phyloP scores from a whole-genome alignment of 2,329 filamentous ascomycete genomes.

The Penicillium rolfsii region DNA sequence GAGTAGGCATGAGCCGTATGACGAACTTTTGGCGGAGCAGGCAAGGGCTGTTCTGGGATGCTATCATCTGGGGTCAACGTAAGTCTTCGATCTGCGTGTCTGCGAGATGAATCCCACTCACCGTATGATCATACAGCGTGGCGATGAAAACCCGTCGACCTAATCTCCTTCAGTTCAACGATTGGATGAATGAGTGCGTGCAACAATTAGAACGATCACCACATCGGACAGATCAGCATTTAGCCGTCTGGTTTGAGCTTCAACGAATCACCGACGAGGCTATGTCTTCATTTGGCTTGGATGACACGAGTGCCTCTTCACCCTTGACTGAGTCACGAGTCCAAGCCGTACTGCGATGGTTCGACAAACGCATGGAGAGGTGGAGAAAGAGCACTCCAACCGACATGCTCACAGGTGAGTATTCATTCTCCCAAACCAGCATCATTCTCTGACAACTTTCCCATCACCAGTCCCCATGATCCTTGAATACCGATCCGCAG shows the following conservation, averaged over 20 bases:
- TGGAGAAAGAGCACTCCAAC: conserved; percentile 37
- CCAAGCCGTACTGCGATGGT: conserved; percentile 40
- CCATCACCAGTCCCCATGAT: conserved; percentile 32
- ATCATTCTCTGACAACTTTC: neutral
- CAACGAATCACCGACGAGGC: conserved; percentile 41
- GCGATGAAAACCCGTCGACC: conserved; percentile 44
- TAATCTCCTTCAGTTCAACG: conserved; percentile 41
- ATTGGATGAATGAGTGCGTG: conserved; percentile 42
- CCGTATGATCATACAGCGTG: conserved; percentile 26
- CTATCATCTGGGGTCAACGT: conserved; percentile 41
- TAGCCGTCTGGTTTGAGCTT: conserved; percentile 41
- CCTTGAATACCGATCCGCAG: conserved; percentile 37
- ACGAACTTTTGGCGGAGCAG: conserved; percentile 40
- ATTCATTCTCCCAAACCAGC: neutral
- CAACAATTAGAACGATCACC: conserved; percentile 37
- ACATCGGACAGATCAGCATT: conserved; percentile 34
- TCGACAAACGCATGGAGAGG: conserved; percentile 40
- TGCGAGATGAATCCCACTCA: neutral
- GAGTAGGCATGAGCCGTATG: conserved; percentile 19
- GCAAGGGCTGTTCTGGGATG: conserved; percentile 39
- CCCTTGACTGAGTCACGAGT: conserved; percentile 39
- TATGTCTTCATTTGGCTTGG: conserved; percentile 41
- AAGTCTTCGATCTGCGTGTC: conserved; percentile 8
- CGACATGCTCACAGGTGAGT: conserved; percentile 37
- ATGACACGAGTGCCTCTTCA: conserved; percentile 39